phyloP scores from a whole-genome alignment of 2,329 filamentous ascomycete genomes.

The Salinomyces thailandicus region DNA sequence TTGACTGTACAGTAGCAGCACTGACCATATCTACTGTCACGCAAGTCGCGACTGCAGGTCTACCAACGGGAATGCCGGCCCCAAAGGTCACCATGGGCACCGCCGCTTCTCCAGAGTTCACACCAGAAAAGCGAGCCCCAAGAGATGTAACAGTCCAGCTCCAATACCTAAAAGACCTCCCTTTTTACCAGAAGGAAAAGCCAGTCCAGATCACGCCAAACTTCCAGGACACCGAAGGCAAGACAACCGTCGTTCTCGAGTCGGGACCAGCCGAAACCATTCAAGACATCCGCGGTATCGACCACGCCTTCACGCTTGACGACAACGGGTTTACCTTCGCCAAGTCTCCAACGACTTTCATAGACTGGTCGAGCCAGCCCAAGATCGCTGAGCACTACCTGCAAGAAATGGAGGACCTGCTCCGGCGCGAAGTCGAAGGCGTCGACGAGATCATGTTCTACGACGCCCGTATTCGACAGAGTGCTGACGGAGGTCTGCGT shows the following conservation, averaged over 20 bases:
- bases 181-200: slow-evolving; percentile 17
- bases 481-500: slow-evolving; percentile 14
- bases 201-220: slow-evolving; percentile 21
- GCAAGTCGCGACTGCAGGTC: too few species aligned
- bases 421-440: slow-evolving; percentile 15
- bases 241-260: slow-evolving; percentile 15
- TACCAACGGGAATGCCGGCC: too few species aligned
- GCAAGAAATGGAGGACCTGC: slow-evolving; percentile 13
- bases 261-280: slow-evolving; percentile 13
- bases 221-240: slow-evolving; percentile 15
- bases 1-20: too few species aligned
- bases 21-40: too few species aligned
- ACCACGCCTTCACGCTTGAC: slow-evolving; percentile 13
- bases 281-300: slow-evolving; percentile 11
- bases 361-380: slow-evolving; percentile 11
- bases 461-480: slow-evolving; percentile 16
- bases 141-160: slow-evolving; percentile 25
- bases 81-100: too few species aligned
- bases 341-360: slow-evolving; percentile 11
- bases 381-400: slow-evolving; percentile 11
- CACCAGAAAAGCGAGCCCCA: too few species aligned
- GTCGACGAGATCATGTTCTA: slow-evolving; percentile 20
- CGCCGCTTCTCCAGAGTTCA: not conserved
- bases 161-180: slow-evolving; percentile 19
- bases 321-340: slow-evolving; percentile 17